phyloP scores from a whole-genome alignment of 2,329 filamentous ascomycete species.

The Pseudocercospora musae region DNA sequence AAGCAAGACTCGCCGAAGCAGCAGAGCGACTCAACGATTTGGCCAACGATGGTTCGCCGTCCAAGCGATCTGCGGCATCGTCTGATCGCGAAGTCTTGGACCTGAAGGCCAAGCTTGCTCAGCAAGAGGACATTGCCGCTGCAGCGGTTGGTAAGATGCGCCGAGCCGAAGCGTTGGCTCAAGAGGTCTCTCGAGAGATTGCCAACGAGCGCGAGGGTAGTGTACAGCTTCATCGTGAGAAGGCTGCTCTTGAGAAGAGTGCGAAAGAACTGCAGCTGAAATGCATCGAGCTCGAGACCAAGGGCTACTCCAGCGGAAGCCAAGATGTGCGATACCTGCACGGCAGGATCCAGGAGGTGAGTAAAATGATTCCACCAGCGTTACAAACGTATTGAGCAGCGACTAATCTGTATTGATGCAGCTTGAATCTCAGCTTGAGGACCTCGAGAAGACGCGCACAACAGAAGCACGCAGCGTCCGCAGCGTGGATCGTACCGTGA shows the following conservation, averaged over 20 bases:
- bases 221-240: constrained; percentile 81
- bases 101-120: constrained; percentile 81
- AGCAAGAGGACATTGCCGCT: constrained; percentile 87
- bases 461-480: constrained; percentile 83
- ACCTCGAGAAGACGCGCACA: constrained; percentile 72
- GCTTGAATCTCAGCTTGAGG: constrained; percentile 67
- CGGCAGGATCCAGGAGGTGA: constrained; percentile 90
- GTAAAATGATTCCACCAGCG: constrained; percentile 25
- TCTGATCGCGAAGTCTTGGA: constrained; percentile 87
- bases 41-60: constrained; percentile 71
- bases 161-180: constrained; percentile 78
- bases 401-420: constrained; percentile 18
- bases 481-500: constrained; percentile 89
- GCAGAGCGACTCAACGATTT: constrained; percentile 86
- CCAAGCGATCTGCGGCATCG: constrained; percentile 82
- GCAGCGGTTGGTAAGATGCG: constrained; percentile 97
- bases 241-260: constrained; percentile 81
- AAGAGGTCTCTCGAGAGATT: constrained; percentile 92
- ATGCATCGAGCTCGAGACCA: constrained; percentile 91
- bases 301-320: constrained; percentile 90
- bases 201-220: constrained; percentile 78
- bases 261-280: constrained; percentile 86
- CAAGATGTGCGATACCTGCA: constrained; percentile 94
- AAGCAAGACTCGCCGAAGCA: constrained; percentile 80
- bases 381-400: constrained; percentile 27